These are phyloP conservation scores for Bimuria novae-zelandiae DNA, from an alignment of 2,329 filamentous ascomycete species.

Conservation along the genomic window DNA sequence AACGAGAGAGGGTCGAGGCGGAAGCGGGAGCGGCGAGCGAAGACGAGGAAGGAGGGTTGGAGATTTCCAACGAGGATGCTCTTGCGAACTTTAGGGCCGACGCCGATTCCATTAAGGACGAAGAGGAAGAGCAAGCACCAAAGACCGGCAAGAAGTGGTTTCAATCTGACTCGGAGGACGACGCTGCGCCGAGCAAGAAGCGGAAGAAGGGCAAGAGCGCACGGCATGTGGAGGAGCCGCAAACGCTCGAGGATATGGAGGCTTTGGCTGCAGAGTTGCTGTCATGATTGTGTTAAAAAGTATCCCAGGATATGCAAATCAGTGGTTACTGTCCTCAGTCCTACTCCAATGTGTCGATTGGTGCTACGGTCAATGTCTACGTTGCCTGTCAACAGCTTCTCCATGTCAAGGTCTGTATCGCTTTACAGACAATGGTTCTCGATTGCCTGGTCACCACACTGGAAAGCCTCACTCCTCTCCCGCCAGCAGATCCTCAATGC, in stretches of 20 bases:
- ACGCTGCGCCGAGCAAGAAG: conserved; percentile 45
- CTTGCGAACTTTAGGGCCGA: conserved; percentile 51
- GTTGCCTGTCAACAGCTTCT: no score
- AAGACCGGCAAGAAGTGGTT: conserved; percentile 82
- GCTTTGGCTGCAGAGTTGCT: conserved; percentile 75
- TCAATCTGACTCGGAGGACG: conserved; percentile 65
- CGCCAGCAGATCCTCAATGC: no score
- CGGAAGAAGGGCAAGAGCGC: conserved; percentile 57
- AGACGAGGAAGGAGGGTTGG: conserved; percentile 32
- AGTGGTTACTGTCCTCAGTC: no score
- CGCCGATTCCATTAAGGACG: conserved; percentile 48
- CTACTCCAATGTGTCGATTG: no score
- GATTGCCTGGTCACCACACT: no score
- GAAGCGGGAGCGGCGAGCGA: conserved; percentile 35
- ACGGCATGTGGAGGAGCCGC: conserved; percentile 66
- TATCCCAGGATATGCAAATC: neutral
- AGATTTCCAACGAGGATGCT: conserved; percentile 43
- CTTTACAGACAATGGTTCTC: no score
- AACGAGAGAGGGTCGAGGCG: conserved; percentile 58
- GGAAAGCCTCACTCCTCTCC: no score
- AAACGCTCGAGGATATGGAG: conserved; percentile 80
- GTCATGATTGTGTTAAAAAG: conserved; percentile 31
- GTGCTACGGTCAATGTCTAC: no score
- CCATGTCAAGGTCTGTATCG: no score
- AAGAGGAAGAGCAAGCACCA: conserved; percentile 52